Percentiles rank a stretch among this genome's conserved stretches.
Evolutionary conservation across 1,284 basidiomycete species (phyloP).

Genomic region (Cryptococcus sp.): DNA sequence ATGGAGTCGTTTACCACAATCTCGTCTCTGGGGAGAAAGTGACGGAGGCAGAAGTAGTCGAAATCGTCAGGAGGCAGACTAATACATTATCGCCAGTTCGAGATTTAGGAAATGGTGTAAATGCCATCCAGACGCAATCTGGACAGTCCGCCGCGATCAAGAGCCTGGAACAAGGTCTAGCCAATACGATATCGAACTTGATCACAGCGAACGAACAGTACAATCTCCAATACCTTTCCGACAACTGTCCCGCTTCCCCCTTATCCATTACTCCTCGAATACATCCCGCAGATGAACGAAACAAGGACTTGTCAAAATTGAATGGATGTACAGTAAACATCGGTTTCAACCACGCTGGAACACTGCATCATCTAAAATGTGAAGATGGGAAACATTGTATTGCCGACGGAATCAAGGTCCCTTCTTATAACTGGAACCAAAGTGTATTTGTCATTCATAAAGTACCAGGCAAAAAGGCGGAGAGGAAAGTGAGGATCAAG

Average conservation of each 20-base stretch:
- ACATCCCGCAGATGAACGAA: conserved; percentile 31
- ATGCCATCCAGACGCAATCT: conserved; percentile 15
- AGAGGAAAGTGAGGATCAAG: conserved; percentile 19
- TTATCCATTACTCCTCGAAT: not conserved
- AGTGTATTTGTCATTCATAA: conserved; percentile 28
- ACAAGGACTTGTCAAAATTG: conserved; percentile 34
- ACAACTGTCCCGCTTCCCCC: conserved; percentile 21
- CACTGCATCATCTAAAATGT: conserved; percentile 43
- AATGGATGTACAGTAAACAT: conserved; percentile 43
- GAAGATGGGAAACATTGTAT: conserved; percentile 33
- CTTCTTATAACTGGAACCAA: conserved; percentile 39
- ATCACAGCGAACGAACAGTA: conserved; percentile 25
- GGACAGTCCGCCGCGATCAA: conserved; percentile 25
- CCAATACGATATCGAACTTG: conserved; percentile 18
- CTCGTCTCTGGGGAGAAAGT: conserved; percentile 37
- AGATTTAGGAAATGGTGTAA: conserved; percentile 25
- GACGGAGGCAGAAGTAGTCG: conserved; percentile 30
- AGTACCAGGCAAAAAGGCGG: conserved; percentile 6
- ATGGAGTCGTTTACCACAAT: conserved; percentile 18
- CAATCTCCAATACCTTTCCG: conserved; percentile 23
- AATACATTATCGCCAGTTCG: conserved; percentile 37
- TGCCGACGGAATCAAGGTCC: conserved; percentile 29
- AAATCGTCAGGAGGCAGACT: conserved; percentile 30
- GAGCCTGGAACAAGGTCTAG: conserved; percentile 25
- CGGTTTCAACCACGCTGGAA: conserved; percentile 38